Evolutionary conservation across 306 rosid genomes (phyloP), one percentile per base, ranked within the genome.

Genomic region (Trichosanthes cucumerina): DNA sequence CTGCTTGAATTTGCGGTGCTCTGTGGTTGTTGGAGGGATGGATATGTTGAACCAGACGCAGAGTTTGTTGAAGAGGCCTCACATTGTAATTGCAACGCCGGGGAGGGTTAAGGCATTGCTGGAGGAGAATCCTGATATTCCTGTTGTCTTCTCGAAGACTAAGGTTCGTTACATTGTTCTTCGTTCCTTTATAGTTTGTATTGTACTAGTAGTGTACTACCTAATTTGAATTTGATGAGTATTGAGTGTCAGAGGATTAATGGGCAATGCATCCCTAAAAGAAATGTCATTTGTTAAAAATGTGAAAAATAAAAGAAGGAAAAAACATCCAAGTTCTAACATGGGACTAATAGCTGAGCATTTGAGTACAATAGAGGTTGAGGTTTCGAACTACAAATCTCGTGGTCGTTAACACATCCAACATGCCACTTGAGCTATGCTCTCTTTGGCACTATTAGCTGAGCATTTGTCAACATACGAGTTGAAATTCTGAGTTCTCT

Each of bases 1-100:
- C 13, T 84, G 88, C 64, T 78, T 94, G 58, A 80, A 86, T 41
- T 80, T 88, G 75, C 87, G 97, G 33, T 87, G 91, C 71, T 49
- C 89, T 0, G 93, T 95, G 80, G 86, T 95, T 44, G 93, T 95
- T 4, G 98, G 98, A 9, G 96, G 98, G 9, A 89, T 87, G 93
- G 92, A 95, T 54, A 88, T 83, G 89, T 81, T 95, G 75, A 75
- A 23, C 43, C 98, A 95, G 81, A 47, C 89, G 3, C 84, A 87
- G 82, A 83, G 78, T 44, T 89, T 92, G 86, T 81, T 82, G 50
- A 83, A 86, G 0, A 83, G 97, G 72, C 98, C 97, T 0, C 97
- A 92, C 33, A 78, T 95, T 31, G 98, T 95, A 56, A 89, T 95
- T 9, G 96, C 93, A 11, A 92, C 98, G 1, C 98, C 96, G 0